Evolutionary conservation across 108 stramenopile species (phyloP), one percentile per base, ranked within the genome.

Genomic region (Skeletonema marinoi): DNA sequence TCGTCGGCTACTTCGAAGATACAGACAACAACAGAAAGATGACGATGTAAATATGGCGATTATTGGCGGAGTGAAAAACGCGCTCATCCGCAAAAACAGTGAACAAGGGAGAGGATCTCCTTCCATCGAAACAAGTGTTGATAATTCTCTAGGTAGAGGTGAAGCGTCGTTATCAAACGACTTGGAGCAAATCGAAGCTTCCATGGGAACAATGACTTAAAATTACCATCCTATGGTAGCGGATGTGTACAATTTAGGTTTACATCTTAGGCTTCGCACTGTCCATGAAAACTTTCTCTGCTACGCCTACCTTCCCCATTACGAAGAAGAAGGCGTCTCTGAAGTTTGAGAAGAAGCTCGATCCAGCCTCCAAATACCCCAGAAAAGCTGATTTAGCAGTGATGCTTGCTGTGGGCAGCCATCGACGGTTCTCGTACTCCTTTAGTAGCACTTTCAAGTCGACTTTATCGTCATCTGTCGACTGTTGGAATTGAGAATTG

Each of bases 341-440:
- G 44, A 93, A 87, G 50, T 88, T 85, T 6, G 81, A 44, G 46
- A 87, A 80, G 30, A 88, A 70, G 29, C 85, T 85, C n/a, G 67
- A 41, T 46, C 88, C 88, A 21, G 85, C 86, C 69, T 96, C 95
- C 63, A 96, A 71, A 67, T 96, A 96, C 13, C 93, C 92, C 33
- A 93, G 73, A 65, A 96, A 78, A 11, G 75, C 73, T 11, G 92
- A 75, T 77, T 96, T 93, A 17, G 73, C 73, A 25, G 90, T 89
- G 21, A 96, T 92, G 63, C 82, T 84, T n/a, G 92, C 69, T n/a
- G 92, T 96, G 7, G 87, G 83, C 44, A 71, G 60, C 92, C 92
- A 96, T 50, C 92, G 85, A 59, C 39, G 62, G 7, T 63, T 73
- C 79, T 92, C 87, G 62, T 93, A 92, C 61, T 86, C 83, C 71